Percentiles rank a stretch among this genome's conserved stretches.
Conservation (phyloP, 2,329 filamentous ascomycete species). For the Beauveria sp. region DNA sequence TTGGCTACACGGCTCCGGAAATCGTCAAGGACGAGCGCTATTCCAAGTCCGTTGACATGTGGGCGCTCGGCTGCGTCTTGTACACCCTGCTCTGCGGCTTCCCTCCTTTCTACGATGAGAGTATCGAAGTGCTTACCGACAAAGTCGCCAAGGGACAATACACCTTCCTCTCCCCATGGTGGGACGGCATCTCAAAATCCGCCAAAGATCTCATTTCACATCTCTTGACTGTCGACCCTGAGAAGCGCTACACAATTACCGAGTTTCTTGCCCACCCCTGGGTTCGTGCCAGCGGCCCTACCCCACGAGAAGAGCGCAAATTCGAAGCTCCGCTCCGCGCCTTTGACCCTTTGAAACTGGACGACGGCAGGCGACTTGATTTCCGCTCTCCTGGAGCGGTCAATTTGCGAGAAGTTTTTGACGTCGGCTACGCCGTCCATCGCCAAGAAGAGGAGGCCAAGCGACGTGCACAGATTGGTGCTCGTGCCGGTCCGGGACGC, state of each 20-base stretch:
- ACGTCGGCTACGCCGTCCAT: constrained; percentile 96
- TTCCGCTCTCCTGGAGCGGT: constrained; percentile 94
- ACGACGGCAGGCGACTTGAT: constrained; percentile 69
- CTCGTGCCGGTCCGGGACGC: constrained; percentile 56
- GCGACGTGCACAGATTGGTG: constrained; percentile 74
- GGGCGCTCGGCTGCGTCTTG: constrained; percentile 91
- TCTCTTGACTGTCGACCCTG: constrained; percentile 86
- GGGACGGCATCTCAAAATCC: constrained; percentile 95
- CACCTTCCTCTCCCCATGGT: constrained; percentile 97
- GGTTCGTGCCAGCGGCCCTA: constrained; percentile 62
- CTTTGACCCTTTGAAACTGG: constrained; percentile 48
- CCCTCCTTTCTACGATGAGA: constrained; percentile 97
- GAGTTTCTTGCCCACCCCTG: constrained; percentile 94
- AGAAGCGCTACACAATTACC: constrained; percentile 87
- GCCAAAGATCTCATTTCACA: constrained; percentile 93
- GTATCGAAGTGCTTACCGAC: constrained; percentile 91
- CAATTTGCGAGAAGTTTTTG: constrained; percentile 94
- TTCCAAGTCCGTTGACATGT: constrained; percentile 99
- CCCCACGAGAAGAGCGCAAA: constrained; percentile 51
- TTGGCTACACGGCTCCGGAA: constrained; percentile 95
- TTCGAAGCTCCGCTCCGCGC: constrained; percentile 38
- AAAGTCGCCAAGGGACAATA: constrained; percentile 97
- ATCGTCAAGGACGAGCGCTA: constrained; percentile 99
- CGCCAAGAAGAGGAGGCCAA: constrained; percentile 94
- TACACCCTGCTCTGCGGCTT: constrained; percentile 97